Base-by-base conservation (phyloP, 371 early-diverging fungal genomes). In the Haplosporangium sp. region DNA sequence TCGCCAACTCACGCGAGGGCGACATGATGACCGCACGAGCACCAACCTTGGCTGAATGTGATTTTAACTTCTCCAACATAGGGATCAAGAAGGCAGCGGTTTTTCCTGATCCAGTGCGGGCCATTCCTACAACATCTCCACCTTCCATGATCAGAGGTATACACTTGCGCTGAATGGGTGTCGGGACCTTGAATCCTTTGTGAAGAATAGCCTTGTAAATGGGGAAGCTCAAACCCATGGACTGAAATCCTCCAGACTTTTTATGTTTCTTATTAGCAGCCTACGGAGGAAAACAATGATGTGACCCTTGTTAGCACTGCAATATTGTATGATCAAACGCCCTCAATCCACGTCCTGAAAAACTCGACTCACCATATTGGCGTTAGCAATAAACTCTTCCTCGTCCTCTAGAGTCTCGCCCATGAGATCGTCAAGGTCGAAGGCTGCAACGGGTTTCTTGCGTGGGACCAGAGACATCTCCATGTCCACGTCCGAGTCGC, bases 81-180 rank as follows among this genome's bases (percentile, higher is more conserved):
- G 99, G 99, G 59, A 99, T 94, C 68, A 98, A 69, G 83, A 98
- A 99, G 0, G 99, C 96, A 3, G 99, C 96, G 0, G 99, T 99
- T 80, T 99, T 99, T 55, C 99, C 99, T 43, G 96, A 95, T 74
- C 99, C 99, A 0, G 99, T 99, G 46, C 98, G 89, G 7, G 99
- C 99, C 95, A 99, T 96, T 64, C 94, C 99, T 1, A 99, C 95
- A 0, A 99, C 92, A 85, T 99, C 99, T 18, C 92, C 83, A 23
- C 96, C 96, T 63, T 95, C 89, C 80, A 98, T 83, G 48, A 98
- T 90, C 57, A 94, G 80, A 18, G 98, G 99, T 59, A 99, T 97
- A 48, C 94, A 88, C 81, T 96, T 96, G 69, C 99, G 91, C 84
- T 99, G 99, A 75, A 99, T 98, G 0, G 99, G 99, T 20, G 99